These are phyloP conservation scores for Albugo laibachii DNA, from an alignment of 352 stramenopile genomes.

Conservation along the genomic window DNA sequence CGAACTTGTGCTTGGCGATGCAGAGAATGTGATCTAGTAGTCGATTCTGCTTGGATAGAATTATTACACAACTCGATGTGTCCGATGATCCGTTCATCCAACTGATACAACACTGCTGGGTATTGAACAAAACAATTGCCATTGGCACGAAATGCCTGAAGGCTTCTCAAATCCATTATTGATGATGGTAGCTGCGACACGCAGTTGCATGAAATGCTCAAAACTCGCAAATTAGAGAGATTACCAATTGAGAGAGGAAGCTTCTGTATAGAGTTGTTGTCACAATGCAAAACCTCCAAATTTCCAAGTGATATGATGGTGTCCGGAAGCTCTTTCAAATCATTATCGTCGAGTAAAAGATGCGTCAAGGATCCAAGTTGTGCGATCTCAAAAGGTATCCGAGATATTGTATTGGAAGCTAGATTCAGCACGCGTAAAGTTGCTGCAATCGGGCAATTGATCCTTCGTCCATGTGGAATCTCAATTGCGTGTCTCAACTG, in stretches of 20 bases:
- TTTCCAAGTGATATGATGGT: slow-evolving; percentile 15
- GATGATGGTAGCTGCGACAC: slow-evolving; percentile 27
- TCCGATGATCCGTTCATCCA: too few species aligned
- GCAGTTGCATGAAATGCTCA: slow-evolving; percentile 22
- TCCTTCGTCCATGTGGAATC: too few species aligned
- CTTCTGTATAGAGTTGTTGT: slow-evolving; percentile 19
- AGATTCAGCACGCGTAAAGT: slow-evolving; percentile 25
- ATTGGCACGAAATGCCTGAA: slow-evolving; percentile 22
- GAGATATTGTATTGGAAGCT: slow-evolving; percentile 20
- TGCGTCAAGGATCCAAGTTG: slow-evolving; percentile 16
- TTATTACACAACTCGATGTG: too few species aligned
- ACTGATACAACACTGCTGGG: slow-evolving; percentile 9
- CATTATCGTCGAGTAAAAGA: slow-evolving; percentile 25
- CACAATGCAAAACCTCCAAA: slow-evolving; percentile 18
- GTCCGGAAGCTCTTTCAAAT: slow-evolving; percentile 17
- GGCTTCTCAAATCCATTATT: slow-evolving; percentile 13
- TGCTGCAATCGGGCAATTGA: too few species aligned
- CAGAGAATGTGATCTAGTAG: background rate
- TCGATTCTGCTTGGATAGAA: too few species aligned
- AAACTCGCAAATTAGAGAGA: slow-evolving; percentile 16
- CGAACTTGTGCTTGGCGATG: slow-evolving; percentile 7
- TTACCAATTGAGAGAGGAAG: slow-evolving; percentile 21
- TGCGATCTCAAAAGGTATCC: slow-evolving; percentile 20
- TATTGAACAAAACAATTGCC: slow-evolving; percentile 19
- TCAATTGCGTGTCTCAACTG: too few species aligned